Evolutionary conservation across 305 asterid species (phyloP).

Genomic region (Fraxinus greggii): DNA sequence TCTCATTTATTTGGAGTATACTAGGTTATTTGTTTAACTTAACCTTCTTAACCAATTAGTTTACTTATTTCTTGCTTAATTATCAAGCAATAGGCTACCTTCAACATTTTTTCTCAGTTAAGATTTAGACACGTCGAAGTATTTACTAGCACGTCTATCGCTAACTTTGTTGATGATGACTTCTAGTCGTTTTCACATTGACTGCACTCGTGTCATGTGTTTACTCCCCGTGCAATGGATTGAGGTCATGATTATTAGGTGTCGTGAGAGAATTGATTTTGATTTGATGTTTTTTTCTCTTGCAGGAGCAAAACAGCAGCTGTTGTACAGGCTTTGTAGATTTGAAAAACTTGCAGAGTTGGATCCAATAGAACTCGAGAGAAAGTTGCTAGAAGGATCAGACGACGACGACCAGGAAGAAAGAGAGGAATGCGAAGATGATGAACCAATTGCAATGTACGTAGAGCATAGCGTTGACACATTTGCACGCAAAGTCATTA

Average conservation of each 20-base stretch:
- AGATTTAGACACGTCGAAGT: not conserved
- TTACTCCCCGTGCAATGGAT: not conserved
- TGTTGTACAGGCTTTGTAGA: slow-evolving; percentile 46
- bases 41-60: not conserved
- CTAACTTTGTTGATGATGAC: not conserved
- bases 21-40: not conserved
- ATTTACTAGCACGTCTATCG: not conserved
- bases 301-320: slow-evolving; percentile 59
- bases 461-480: not conserved
- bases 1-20: slow-evolving; percentile 1
- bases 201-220: not conserved
- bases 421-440: not conserved
- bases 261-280: not conserved
- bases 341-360: slow-evolving; percentile 55
- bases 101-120: not conserved
- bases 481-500: slow-evolving; percentile 17
- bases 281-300: not conserved
- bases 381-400: slow-evolving; percentile 39
- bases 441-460: not conserved
- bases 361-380: slow-evolving; percentile 60
- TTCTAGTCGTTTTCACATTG: not conserved
- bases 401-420: slow-evolving; percentile 28
- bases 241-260: not conserved
- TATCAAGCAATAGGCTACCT: not conserved
- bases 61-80: not conserved